Percentiles rank a stretch among this genome's conserved stretches.
Evolutionary conservation across 441 rosid genomes (phyloP).

Genomic region (Erysimum cheiri): DNA sequence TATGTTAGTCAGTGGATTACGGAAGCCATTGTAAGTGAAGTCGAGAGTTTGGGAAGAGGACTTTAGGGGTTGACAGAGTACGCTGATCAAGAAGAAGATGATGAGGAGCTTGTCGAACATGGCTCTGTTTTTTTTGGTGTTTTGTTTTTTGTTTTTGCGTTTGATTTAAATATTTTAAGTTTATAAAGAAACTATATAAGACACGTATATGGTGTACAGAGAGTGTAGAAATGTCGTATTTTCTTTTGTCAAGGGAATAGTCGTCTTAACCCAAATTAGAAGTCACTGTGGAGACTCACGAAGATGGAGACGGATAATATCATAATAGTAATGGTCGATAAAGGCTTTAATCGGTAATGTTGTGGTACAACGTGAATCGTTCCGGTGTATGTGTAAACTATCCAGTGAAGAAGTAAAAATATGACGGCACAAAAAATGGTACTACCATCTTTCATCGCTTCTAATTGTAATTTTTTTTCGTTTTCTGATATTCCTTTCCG

Average conservation of each 20-base stretch:
- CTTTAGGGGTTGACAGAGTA: background rate
- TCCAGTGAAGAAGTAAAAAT: no score
- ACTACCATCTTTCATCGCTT: background rate
- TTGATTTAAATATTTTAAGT: slow-evolving; percentile 13
- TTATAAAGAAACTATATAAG: background rate
- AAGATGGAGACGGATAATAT: background rate
- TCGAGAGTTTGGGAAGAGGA: slow-evolving; percentile 9
- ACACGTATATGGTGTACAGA: background rate
- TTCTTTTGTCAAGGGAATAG: background rate
- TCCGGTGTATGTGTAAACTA: no score
- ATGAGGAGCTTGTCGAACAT: slow-evolving; percentile 15
- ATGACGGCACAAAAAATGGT: no score
- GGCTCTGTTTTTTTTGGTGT: background rate
- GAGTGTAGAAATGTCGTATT: background rate
- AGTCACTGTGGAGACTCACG: background rate
- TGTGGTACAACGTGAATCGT: background rate
- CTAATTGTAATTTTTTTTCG: no score
- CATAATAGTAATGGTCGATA: background rate
- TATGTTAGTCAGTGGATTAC: slow-evolving; percentile 34
- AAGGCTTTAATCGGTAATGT: background rate
- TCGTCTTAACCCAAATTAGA: background rate
- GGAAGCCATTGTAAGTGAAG: slow-evolving; percentile 27
- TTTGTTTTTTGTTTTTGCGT: background rate
- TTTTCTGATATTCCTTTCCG: no score
- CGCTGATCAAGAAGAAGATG: background rate